Evolutionary conservation across 805 yeast species (phyloP).

Genomic region (Lachancea fermentati): DNA sequence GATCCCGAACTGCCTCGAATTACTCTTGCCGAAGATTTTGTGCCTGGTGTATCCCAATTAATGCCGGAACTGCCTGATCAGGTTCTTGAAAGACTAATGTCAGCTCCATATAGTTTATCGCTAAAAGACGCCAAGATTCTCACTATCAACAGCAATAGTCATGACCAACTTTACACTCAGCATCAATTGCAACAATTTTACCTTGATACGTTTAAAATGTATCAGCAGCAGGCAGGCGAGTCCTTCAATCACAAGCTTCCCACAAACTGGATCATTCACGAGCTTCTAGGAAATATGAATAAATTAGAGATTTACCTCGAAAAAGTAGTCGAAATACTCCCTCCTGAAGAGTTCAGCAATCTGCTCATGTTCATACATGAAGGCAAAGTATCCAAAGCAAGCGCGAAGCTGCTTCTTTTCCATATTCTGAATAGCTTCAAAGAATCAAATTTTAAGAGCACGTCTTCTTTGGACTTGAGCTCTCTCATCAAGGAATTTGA

Average conservation of each 20-base stretch:
- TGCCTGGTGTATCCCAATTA: constrained; percentile 35
- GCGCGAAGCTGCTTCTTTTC: constrained; percentile 59
- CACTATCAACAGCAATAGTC: constrained; percentile 39
- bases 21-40: constrained; percentile 36
- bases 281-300: constrained; percentile 63
- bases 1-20: constrained; percentile 81
- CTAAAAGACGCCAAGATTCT: constrained; percentile 73
- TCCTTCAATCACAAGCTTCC: constrained; percentile 37
- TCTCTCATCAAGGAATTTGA: constrained; percentile 52
- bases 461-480: constrained; percentile 27
- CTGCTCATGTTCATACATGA: constrained; percentile 48
- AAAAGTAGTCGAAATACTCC: constrained; percentile 31
- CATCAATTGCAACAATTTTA: constrained; percentile 48
- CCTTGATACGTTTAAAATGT: constrained; percentile 32
- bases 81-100: constrained; percentile 41
- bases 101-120: constrained; percentile 49
- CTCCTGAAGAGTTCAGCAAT: constrained; percentile 45
- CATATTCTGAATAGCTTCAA: constrained; percentile 51
- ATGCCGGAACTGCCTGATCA: constrained; percentile 63
- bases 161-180: constrained; percentile 23
- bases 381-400: constrained; percentile 50
- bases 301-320: constrained; percentile 37
- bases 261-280: constrained; percentile 80
- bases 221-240: constrained; percentile 27
- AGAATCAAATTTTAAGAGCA: constrained; percentile 25